A percentile compares a stretch with the other conserved stretches of the same genome.
Evolutionary conservation across 2,329 filamentous ascomycete species (phyloP).

Genomic region (Cephalotrichum gorgonifer): DNA sequence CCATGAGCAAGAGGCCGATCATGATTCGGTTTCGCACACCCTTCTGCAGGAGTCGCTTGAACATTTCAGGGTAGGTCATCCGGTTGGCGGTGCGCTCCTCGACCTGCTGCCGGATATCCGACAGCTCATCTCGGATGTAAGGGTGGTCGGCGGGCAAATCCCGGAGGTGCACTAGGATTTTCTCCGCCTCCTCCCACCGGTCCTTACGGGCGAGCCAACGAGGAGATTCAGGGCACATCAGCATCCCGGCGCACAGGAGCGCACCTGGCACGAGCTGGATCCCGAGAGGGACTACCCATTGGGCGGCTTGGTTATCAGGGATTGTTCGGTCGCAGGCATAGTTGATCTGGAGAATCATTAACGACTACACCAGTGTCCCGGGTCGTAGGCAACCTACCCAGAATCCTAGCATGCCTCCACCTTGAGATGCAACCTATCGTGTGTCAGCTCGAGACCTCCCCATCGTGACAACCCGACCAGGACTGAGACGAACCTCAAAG

Average conservation of each 20-base stretch:
- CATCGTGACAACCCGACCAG: background rate
- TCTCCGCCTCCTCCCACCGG: background rate
- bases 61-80: conserved; percentile 16
- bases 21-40: background rate
- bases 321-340: conserved; percentile 14
- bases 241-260: conserved; percentile 45
- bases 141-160: background rate
- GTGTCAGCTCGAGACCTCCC: background rate
- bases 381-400: conserved; percentile 19
- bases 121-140: background rate
- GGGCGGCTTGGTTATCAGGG: background rate
- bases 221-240: conserved; percentile 55
- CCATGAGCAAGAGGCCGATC: background rate
- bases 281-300: conserved; percentile 56
- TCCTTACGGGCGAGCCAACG: conserved; percentile 35
- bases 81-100: background rate
- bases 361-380: conserved; percentile 42
- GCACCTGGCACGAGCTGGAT: conserved; percentile 35
- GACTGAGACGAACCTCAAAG: background rate
- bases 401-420: conserved; percentile 33
- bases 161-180: background rate
- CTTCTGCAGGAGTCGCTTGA: background rate
- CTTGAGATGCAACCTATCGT: conserved; percentile 26
- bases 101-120: background rate
- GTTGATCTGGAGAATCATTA: background rate